Percentiles rank a stretch among this genome's conserved stretches.
These are phyloP conservation scores for Arxiozyma slooffiae DNA, from an alignment of 1,139 yeast species.

Conservation along the genomic window DNA sequence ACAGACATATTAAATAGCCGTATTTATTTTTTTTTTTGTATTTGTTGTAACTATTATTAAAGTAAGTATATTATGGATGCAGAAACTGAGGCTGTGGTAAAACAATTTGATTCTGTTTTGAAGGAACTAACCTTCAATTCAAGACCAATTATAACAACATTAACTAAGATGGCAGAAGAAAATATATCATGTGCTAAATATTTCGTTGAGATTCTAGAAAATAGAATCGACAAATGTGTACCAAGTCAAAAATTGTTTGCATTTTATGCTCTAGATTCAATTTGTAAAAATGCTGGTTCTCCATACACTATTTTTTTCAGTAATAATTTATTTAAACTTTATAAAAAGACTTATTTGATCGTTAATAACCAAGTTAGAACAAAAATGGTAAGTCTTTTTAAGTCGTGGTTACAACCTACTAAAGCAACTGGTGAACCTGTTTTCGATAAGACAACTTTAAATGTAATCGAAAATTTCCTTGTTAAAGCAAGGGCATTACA, in stretches of 20 bases:
- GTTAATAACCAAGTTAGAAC: constrained; percentile 68
- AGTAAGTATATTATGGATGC: constrained; percentile 13
- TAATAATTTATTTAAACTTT: constrained; percentile 35
- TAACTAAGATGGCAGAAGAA: constrained; percentile 84
- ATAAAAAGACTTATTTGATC: constrained; percentile 65
- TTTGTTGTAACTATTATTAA: neutral
- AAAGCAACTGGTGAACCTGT: constrained; percentile 46
- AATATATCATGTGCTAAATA: constrained; percentile 67
- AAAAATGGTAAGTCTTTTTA: constrained; percentile 66
- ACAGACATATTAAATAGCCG: neutral
- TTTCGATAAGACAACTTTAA: constrained; percentile 63
- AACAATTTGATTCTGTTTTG: constrained; percentile 32
- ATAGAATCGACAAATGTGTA: constrained; percentile 53
- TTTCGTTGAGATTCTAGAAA: constrained; percentile 63
- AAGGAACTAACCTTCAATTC: constrained; percentile 80
- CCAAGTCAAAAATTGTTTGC: constrained; percentile 81
- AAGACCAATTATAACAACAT: constrained; percentile 74
- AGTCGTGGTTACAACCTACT: constrained; percentile 72
- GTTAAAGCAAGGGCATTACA: constrained; percentile 42
- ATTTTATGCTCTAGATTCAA: constrained; percentile 80
- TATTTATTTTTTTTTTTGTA: neutral
- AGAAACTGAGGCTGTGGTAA: constrained; percentile 19
- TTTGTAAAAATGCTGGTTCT: constrained; percentile 80
- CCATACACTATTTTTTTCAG: constrained; percentile 74
- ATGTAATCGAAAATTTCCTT: constrained; percentile 65